A percentile compares a stretch with the other conserved stretches of the same genome.
These are phyloP conservation scores for Cladorrhinum samala DNA, from an alignment of 495 filamentous ascomycete species.

Conservation along the genomic window DNA sequence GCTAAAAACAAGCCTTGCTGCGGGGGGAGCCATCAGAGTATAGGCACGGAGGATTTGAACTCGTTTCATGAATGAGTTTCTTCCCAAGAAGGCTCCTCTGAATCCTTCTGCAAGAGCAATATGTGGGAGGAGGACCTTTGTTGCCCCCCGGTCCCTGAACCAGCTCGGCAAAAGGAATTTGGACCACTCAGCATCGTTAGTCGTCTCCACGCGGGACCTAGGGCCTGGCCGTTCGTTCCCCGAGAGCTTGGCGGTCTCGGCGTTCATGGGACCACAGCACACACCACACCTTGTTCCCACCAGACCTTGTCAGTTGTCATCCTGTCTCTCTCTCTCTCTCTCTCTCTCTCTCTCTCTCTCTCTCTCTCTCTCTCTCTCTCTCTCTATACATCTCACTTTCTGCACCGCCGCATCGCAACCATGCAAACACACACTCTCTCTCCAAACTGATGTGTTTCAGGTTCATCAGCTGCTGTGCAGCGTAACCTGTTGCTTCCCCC, in stretches of 20 bases:
- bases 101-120: neutral
- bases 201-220: neutral
- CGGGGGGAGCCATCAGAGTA: neutral
- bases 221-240: neutral
- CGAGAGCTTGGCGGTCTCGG: constrained; percentile 11
- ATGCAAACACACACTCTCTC: neutral
- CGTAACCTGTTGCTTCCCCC: constrained; percentile 1
- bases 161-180: constrained; percentile 1
- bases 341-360: neutral
- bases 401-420: constrained; percentile 10
- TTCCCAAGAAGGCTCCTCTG: neutral
- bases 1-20: neutral
- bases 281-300: neutral
- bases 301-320: neutral
- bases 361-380: neutral
- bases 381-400: neutral
- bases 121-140: neutral
- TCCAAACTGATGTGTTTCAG: constrained; percentile 15
- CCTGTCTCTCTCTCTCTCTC: neutral
- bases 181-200: constrained; percentile 6
- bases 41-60: constrained; percentile 3
- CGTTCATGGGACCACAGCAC: neutral
- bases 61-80: constrained; percentile 10
- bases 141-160: neutral
- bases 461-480: constrained; percentile 3